Evolutionary conservation across 208 protist genomes (phyloP), one percentile per base, ranked within the genome.

Genomic region (Tetramitus jugosus): DNA sequence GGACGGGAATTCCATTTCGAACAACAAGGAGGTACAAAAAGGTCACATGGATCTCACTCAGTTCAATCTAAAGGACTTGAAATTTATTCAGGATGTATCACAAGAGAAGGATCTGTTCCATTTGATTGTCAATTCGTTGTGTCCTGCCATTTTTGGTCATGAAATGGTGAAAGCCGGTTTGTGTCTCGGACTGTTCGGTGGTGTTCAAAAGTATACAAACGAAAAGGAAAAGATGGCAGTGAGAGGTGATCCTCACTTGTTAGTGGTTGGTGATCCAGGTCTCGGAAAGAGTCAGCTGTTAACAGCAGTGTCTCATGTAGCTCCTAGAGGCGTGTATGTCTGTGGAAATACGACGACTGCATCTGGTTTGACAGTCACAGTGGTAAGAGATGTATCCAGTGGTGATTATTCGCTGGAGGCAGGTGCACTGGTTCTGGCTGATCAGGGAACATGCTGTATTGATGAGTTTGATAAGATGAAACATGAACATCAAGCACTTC

Each of bases 381-480:
- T 99, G 3, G 83, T 93, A 0, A 91, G 92, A 81, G 96, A 96
- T 72, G 81, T 85, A 17, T 79, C 76, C 0, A 79, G 79, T 1
- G 85, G 88, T 39, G 89, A 92, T 72, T 84, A 76, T 62, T 53
- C 81, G 17, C 43, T 84, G 35, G 80, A 83, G 49, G 80, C 80
- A n/a, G 80, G 80, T 42, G 80, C 80, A n/a, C 52, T 83, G 17
- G 79, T 83, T 3, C 72, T 83, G 31, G 43, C 92, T 8, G 97
- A 99, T 83, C 93, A 96, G 67, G 96, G 96, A 40, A 84, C 95
- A 61, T 99, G 96, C 40, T 99, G 97, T 88, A 99, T 99, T 60
- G 98, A 99, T 81, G 98, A 99, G 79, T 99, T 99, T 83, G 98
- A 99, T 85, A 99, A 99, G 87, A 97, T 97, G 93, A 85, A 86